Evolutionary conservation across 345 rosid species (phyloP).

Genomic region (Adansonia digitata): DNA sequence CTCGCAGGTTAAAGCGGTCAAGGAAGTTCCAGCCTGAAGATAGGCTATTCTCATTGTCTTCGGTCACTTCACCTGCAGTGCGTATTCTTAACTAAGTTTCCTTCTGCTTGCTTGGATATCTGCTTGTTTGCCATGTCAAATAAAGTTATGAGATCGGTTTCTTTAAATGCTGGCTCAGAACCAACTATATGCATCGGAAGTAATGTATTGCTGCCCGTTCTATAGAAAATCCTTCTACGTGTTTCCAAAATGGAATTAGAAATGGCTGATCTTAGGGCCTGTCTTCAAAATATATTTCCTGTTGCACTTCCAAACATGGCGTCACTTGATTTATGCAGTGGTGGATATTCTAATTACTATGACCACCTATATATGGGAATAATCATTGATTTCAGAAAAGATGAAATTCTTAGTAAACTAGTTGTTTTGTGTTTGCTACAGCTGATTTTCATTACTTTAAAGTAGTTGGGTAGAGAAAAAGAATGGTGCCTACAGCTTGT

Average conservation of each 20-base stretch:
- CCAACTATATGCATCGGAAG: neutral
- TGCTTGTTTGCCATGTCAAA: neutral
- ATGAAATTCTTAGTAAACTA: neutral
- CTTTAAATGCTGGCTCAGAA: neutral
- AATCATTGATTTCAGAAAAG: neutral
- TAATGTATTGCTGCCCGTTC: neutral
- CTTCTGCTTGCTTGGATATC: neutral
- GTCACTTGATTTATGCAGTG: no score
- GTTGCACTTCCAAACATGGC: no score
- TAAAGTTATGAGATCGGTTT: neutral
- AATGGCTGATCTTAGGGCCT: neutral
- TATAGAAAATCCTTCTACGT: neutral
- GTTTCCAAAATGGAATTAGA: neutral
- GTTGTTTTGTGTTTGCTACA: neutral
- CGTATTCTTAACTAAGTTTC: slow-evolving; percentile 24
- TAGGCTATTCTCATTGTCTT: slow-evolving; percentile 88
- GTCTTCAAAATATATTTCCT: no score
- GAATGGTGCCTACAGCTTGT: neutral
- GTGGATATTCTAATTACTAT: no score
- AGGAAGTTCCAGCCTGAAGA: slow-evolving; percentile 97
- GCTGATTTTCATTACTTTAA: neutral
- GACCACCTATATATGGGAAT: no score
- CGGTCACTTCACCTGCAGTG: slow-evolving; percentile 90
- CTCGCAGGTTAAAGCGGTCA: slow-evolving; percentile 82
- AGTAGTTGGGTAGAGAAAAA: neutral